These are phyloP conservation scores for Colletotrichum sp. DNA, from an alignment of 2,329 filamentous ascomycete species.

Conservation along the genomic window DNA sequence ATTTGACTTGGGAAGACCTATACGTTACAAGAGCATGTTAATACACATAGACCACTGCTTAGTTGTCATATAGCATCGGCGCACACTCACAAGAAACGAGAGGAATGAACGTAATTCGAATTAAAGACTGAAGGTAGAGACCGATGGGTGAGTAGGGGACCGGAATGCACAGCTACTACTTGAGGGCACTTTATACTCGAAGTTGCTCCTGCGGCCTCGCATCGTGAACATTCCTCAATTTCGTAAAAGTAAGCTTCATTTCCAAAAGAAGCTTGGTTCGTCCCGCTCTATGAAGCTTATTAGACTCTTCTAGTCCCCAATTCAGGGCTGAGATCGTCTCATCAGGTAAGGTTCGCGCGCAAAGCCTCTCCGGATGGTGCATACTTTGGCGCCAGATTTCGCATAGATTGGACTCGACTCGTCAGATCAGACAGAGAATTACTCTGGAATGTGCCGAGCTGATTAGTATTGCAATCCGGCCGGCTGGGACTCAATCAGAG, in stretches of 20 bases:
- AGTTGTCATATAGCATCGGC: rapidly evolving
- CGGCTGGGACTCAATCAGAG: not conserved
- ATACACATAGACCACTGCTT: not conserved
- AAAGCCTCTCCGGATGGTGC: not conserved
- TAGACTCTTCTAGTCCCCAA: rapidly evolving
- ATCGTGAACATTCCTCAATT: not conserved
- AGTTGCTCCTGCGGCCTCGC: not conserved
- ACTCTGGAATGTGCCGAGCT: not conserved
- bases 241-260: not conserved
- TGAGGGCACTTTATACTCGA: not conserved
- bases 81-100: not conserved
- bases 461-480: not conserved
- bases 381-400: not conserved
- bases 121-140: not conserved
- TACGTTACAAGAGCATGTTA: not conserved
- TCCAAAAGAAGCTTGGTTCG: not conserved
- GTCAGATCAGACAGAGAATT: not conserved
- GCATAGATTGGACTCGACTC: not conserved
- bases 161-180: rapidly evolving
- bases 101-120: rapidly evolving
- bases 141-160: not conserved
- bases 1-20: not conserved
- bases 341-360: rapidly evolving
- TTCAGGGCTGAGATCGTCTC: not conserved
- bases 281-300: not conserved